Evolutionary conservation across 306 rosid genomes (phyloP).

Genomic region (Corylus avellana): DNA sequence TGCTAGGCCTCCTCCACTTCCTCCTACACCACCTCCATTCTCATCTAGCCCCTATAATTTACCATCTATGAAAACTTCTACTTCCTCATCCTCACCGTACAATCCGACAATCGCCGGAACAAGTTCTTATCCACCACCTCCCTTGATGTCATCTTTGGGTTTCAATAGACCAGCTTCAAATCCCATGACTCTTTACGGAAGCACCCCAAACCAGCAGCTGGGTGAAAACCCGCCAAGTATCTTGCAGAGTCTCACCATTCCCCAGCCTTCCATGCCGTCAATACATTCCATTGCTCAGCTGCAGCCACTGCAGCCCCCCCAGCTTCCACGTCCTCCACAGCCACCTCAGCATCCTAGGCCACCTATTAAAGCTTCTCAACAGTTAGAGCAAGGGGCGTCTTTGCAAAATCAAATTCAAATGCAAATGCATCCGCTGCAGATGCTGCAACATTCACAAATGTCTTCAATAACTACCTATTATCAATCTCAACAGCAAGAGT

Average conservation of each 20-base stretch:
- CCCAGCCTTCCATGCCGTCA: conserved; percentile 63
- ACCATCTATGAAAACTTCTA: conserved; percentile 55
- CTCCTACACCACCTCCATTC: conserved; percentile 93
- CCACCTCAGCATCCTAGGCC: conserved; percentile 97
- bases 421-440: conserved; percentile 58
- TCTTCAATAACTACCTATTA: conserved; percentile 66
- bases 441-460: conserved; percentile 75
- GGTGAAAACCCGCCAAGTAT: conserved; percentile 58
- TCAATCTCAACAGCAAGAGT: conserved; percentile 66
- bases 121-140: conserved; percentile 51
- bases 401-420: conserved; percentile 58
- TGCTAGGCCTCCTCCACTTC: conserved; percentile 89
- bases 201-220: conserved; percentile 67
- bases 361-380: conserved; percentile 71
- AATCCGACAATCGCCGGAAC: conserved; percentile 53
- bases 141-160: conserved; percentile 51
- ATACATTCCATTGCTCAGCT: conserved; percentile 73
- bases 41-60: conserved; percentile 69
- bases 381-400: conserved; percentile 64
- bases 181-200: conserved; percentile 56
- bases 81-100: conserved; percentile 58
- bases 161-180: conserved; percentile 64
- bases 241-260: conserved; percentile 57
- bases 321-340: conserved; percentile 90
- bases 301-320: conserved; percentile 99